Evolutionary conservation across 1,139 yeast genomes (phyloP).

Genomic region (Taphrina pruni): DNA sequence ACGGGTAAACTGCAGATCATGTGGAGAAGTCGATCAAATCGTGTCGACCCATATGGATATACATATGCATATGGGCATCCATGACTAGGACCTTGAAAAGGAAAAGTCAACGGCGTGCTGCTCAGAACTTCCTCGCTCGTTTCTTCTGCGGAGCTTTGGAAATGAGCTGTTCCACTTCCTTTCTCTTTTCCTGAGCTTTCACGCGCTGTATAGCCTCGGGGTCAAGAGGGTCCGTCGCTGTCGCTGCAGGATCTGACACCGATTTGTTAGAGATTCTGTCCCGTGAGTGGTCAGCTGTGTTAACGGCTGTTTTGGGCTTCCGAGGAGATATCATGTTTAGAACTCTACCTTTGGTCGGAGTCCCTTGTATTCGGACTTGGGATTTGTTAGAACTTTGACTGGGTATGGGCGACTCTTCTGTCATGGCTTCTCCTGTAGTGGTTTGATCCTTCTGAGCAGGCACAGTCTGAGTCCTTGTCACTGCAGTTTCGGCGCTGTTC

Average conservation of each 20-base stretch:
- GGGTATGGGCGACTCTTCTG: neutral
- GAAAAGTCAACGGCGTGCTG: too few species aligned
- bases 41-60: too few species aligned
- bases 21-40: neutral
- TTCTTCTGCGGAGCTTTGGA: conserved; percentile 5
- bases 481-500: neutral
- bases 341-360: conserved; percentile 11
- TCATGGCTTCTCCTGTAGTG: neutral
- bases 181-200: conserved; percentile 14
- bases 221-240: neutral
- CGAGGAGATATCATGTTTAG: conserved; percentile 14
- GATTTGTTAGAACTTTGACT: neutral
- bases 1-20: neutral
- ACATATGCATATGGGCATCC: too few species aligned
- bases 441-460: neutral
- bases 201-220: neutral
- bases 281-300: too few species aligned
- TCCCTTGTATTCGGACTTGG: neutral
- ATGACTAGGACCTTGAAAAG: too few species aligned
- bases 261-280: too few species aligned
- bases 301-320: neutral
- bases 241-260: neutral
- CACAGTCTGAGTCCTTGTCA: neutral
- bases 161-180: conserved; percentile 5
- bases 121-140: conserved; percentile 8